Evolutionary conservation across 352 stramenopile genomes (phyloP), one percentile per base, ranked within the genome.

Genomic region (Pythium dissotocum): DNA sequence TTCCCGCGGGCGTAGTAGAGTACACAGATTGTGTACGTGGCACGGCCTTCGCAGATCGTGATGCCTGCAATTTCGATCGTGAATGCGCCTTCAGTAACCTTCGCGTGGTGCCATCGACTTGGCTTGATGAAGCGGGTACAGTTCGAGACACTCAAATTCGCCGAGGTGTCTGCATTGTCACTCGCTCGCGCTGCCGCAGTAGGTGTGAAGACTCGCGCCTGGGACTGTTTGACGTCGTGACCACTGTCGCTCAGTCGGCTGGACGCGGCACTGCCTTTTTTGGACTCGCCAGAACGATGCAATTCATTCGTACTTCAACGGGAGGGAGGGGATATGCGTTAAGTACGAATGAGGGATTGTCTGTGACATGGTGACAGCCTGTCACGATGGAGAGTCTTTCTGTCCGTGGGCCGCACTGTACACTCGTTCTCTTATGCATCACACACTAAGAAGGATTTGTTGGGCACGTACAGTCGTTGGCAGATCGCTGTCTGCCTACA

Each of bases 21-120:
- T 28, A 94, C 80, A 58, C 74, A 92, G 55, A 94, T 86, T 0
- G 75, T 75, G 69, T 82, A 94, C 26, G 73, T 82, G 3, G 83
- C 86, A 12, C 80, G 65, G 0, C 71, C 79, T 28, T 83, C 74
- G 2, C 75, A 57, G 35, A 90, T 69, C 2, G 80, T 69, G 13
- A 93, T 77, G 18, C 78, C 75, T 2, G 82, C 82, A 42, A 93
- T 82, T 62, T 93, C 83, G 18, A 91, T 78, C 0, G 87, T 93
- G 63, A 94, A 94, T 2, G 75, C 76, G 9, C 83, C 82, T 6
- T 85, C 76, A 0, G 57, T 75, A n/a, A 66, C 72, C n/a, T 71
- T 72, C 7, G 88, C 72, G 4, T 77, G 38, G 21, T 74, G 36
- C 84, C 86, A 94, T 28, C 70, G 77, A 10, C 62, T 70, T 0